phyloP scores from a whole-genome alignment of 176 grass and related monocot species.

The Phoenix roebelenii region DNA sequence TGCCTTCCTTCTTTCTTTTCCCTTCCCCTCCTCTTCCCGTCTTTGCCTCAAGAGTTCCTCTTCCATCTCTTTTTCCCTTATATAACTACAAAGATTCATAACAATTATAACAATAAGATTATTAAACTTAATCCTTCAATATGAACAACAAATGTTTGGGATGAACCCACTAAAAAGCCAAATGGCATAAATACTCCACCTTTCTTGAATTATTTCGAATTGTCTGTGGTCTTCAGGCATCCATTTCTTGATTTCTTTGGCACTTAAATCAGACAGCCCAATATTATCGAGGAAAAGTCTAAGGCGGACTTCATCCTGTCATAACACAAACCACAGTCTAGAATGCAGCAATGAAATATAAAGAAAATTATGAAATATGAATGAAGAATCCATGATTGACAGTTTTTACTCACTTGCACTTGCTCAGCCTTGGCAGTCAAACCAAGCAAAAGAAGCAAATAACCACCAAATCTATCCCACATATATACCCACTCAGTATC shows the following conservation, averaged over 20 bases:
- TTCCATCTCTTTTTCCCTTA: conserved; percentile 99
- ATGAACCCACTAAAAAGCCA: not conserved
- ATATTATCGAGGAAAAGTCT: conserved; percentile 98
- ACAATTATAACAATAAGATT: conserved; percentile 4
- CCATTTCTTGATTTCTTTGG: conserved; percentile 99
- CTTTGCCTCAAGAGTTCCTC: conserved; percentile 96
- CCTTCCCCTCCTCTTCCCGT: conserved; percentile 94
- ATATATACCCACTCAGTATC: conserved; percentile 99
- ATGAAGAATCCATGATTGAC: conserved; percentile 15
- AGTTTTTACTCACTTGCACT: conserved; percentile 50
- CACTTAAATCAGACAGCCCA: conserved; percentile 93
- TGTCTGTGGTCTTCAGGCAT: conserved; percentile 94
- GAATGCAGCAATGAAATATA: conserved; percentile 4
- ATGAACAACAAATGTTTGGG: too few relatives aligned
- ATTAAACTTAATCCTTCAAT: not conserved
- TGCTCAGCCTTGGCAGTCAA: conserved; percentile 98
- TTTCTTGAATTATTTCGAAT: conserved; percentile 98
- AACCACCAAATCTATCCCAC: conserved; percentile 99
- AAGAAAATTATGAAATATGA: not conserved
- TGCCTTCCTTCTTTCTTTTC: conserved; percentile 91
- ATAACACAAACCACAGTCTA: conserved; percentile 19
- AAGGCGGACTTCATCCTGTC: conserved; percentile 95
- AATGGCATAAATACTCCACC: conserved; percentile 28
- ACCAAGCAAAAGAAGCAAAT: conserved; percentile 97
- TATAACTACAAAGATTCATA: conserved; percentile 51